Evolutionary conservation across 306 rosid species (phyloP), one percentile per base, ranked within the genome.

Genomic region (Glycine soja): DNA sequence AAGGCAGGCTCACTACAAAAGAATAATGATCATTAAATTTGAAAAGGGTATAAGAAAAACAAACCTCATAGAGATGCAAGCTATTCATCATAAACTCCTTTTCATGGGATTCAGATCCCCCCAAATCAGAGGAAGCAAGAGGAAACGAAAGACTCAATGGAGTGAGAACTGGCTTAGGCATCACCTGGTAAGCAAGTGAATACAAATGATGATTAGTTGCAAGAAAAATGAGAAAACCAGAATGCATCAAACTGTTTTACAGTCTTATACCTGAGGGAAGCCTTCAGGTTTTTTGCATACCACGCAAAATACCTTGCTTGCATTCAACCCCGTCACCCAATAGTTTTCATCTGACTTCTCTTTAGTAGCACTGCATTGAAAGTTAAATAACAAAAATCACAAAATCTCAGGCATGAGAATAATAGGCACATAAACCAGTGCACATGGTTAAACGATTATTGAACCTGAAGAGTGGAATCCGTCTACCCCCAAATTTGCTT

Each of bases 381-480:
- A 46, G 68, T 78, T 82, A 18, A 16, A 51, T 11, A 62, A 71
- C 58, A 71, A 68, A 82, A 65, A 67, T 51, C 45, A 72, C 5
- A 47, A 79, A 45, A 67, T 43, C 38, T 65, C 65, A n/a, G 63
- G 65, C 70, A 67, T 3, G 57, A 43, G 62, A 71, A 56, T 53
- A 43, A 12, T 40, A 38, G n/a, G 54, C 15, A 53, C 16, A 76
- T 12, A 48, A 62, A 53, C 43, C 30, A 75, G 70, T 83, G 13
- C 42, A 13, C 61, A 6, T 62, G 61, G 30, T 76, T 69, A 45
- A 75, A 83, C 61, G 9, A 80, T 86, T 75, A 61, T 50, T 71
- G 74, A 86, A 95, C 99, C 98, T 95, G 90, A 95, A 95, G 83
- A 93, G 88, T 46, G 99, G 99, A 54, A 90, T 80, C 98, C 99